Base-by-base conservation (phyloP, 2,329 filamentous ascomycete genomes). In the Pestalotiopsis sp. region DNA sequence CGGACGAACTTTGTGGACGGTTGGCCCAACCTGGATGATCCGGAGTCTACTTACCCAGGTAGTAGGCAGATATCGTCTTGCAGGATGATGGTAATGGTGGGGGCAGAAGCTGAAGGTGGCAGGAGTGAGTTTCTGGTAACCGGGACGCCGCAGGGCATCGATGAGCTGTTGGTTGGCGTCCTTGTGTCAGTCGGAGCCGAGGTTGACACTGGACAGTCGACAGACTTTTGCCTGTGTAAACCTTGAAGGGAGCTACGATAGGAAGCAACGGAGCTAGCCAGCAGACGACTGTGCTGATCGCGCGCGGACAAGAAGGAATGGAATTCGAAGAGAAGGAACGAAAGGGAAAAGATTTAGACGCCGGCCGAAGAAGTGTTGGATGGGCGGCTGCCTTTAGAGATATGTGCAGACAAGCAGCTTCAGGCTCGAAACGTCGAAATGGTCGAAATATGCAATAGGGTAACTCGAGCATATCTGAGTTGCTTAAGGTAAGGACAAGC, bases 311-410 rank as follows among this genome's bases (percentile, higher is more conserved):
- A 71, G 66, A 63, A 67, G 58, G 64, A 61, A 56, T 68, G 65
- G 70, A 62, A 71, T 9, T 38, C 12, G 69, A 72, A 65, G 57
- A 67, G 41, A 66, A 39, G 65, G 41, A 45, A 68, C 65, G 69
- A 67, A 68, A 67, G 63, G 74, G 61, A 67, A 67, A 68, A 71
- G 70, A 67, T 57, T 68, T 63, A 70, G 70, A 70, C 66, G 70
- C 68, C 66, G 71, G 70, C 71, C 69, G 70, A 70, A 70, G 31
- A 36, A 36, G 31, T 36, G 31, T 14, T 68, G 71, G 67, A 68
- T 76, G 73, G 75, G 73, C 72, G 74, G 76, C 72, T 74, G 71
- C 70, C 27, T 66, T 71, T 68, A 65, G 45, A 62, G 67, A 73
- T 70, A 72, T 71, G 72, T 71, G 71, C 74, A 71, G 72, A 67